Evolutionary conservation across 768 basidiomycete genomes (phyloP).

Genomic region (Leccinum longicurvipes): DNA sequence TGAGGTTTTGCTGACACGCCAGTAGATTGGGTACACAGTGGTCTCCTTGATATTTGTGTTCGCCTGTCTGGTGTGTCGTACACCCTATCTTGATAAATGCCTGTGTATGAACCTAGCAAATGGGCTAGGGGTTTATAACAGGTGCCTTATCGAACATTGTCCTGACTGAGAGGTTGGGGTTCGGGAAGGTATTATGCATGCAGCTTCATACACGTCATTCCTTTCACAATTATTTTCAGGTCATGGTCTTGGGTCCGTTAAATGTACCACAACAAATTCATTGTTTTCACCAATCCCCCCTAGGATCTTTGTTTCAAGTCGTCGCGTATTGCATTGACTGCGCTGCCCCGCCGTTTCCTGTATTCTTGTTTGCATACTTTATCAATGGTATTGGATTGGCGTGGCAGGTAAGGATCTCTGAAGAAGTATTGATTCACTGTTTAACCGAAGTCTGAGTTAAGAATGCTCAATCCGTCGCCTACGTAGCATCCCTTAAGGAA

Average conservation of each 20-base stretch:
- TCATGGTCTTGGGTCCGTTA: constrained; percentile 37
- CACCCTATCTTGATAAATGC: neutral
- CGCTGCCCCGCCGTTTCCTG: constrained; percentile 61
- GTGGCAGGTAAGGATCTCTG: constrained; percentile 35
- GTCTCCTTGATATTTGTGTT: constrained; percentile 59
- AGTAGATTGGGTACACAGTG: constrained; percentile 45
- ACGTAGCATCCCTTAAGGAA: constrained; percentile 56
- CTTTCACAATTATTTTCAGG: constrained; percentile 21
- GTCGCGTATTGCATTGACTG: constrained; percentile 53
- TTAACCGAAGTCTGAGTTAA: constrained; percentile 24
- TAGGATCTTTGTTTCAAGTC: constrained; percentile 53
- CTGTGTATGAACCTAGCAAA: constrained; percentile 16
- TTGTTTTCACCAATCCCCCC: neutral
- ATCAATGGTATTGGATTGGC: constrained; percentile 52
- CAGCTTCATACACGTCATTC: neutral
- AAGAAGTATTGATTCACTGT: neutral
- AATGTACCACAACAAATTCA: too few species aligned
- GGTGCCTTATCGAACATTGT: constrained; percentile 46
- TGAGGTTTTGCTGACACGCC: neutral
- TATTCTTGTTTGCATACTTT: constrained; percentile 48
- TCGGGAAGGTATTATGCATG: constrained; percentile 35
- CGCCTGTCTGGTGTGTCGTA: constrained; percentile 38
- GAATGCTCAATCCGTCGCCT: constrained; percentile 75
- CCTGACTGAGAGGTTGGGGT: constrained; percentile 41
- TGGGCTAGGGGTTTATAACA: constrained; percentile 38